These are phyloP conservation scores for Colletotrichum ledebouriae DNA, from an alignment of 2,329 filamentous ascomycete genomes.

Conservation along the genomic window DNA sequence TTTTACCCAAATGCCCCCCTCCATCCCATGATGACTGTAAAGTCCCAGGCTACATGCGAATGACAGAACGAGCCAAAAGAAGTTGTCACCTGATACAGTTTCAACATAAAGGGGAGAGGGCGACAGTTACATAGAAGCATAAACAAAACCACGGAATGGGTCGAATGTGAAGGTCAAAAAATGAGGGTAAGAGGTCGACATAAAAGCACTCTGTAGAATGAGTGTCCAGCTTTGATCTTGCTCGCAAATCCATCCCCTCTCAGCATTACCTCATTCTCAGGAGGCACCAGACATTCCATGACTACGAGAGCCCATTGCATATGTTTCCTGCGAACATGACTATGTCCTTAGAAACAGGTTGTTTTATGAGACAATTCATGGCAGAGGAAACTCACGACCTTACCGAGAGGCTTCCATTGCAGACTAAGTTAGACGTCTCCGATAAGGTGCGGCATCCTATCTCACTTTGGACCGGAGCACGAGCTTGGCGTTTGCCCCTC, in stretches of 20 bases:
- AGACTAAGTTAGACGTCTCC: not conserved
- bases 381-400: too few relatives aligned
- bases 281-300: not conserved
- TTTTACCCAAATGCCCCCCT: not conserved
- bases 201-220: too few relatives aligned
- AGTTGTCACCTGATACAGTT: too few relatives aligned
- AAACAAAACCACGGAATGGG: not conserved
- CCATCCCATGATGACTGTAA: not conserved
- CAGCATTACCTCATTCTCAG: not conserved
- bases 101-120: too few relatives aligned
- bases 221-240: not conserved
- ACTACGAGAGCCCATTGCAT: slow-evolving; percentile 9
- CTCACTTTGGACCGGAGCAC: not conserved
- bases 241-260: not conserved
- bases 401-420: too few relatives aligned
- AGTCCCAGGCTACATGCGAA: not conserved
- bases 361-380: too few relatives aligned
- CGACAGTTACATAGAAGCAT: too few relatives aligned
- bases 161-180: not conserved
- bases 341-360: not conserved
- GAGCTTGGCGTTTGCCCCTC: slow-evolving; percentile 8
- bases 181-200: too few relatives aligned
- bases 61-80: not conserved
- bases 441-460: slow-evolving; percentile 17
- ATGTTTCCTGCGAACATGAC: not conserved